Evolutionary conservation across 306 rosid genomes (phyloP).

Genomic region (Trifolium dubium): DNA sequence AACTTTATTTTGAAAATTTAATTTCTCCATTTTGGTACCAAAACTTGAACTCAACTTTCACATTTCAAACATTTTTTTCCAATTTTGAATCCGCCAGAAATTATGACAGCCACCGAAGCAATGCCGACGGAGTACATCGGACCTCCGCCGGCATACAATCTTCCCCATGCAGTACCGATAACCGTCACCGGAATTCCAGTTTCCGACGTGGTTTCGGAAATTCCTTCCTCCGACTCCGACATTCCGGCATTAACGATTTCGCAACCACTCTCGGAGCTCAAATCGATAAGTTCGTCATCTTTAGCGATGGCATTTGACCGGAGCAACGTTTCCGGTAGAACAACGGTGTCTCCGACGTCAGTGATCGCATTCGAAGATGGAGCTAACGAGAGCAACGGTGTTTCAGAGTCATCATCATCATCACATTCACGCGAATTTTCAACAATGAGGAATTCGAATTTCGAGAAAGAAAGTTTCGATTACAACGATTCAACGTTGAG

Average conservation of each 20-base stretch:
- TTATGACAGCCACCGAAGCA: constrained; percentile 43
- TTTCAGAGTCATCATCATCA: constrained; percentile 55
- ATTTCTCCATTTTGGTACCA: constrained; percentile 24
- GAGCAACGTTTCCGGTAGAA: constrained; percentile 51
- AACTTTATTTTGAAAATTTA: constrained; percentile 51
- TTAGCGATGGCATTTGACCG: constrained; percentile 71
- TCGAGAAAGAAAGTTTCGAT: constrained; percentile 71
- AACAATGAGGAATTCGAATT: constrained; percentile 49
- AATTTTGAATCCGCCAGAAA: constrained; percentile 35
- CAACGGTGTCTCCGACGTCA: constrained; percentile 81
- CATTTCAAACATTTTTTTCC: constrained; percentile 27
- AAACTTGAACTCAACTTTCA: constrained; percentile 19
- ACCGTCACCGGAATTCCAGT: constrained; percentile 68
- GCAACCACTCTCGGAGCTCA: constrained; percentile 45
- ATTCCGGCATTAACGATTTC: constrained; percentile 54
- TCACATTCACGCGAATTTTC: constrained; percentile 64
- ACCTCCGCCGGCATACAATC: constrained; percentile 69
- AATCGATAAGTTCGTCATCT: constrained; percentile 44
- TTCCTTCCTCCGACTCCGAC: constrained; percentile 53
- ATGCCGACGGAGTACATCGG: constrained; percentile 69
- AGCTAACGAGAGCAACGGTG: constrained; percentile 47
- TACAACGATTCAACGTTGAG: constrained; percentile 74
- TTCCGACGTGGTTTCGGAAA: constrained; percentile 62
- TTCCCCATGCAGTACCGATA: constrained; percentile 81
- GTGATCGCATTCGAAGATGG: constrained; percentile 79